Evolutionary conservation across 1,284 basidiomycete genomes (phyloP).

Genomic region (Cryptococcus sp.): DNA sequence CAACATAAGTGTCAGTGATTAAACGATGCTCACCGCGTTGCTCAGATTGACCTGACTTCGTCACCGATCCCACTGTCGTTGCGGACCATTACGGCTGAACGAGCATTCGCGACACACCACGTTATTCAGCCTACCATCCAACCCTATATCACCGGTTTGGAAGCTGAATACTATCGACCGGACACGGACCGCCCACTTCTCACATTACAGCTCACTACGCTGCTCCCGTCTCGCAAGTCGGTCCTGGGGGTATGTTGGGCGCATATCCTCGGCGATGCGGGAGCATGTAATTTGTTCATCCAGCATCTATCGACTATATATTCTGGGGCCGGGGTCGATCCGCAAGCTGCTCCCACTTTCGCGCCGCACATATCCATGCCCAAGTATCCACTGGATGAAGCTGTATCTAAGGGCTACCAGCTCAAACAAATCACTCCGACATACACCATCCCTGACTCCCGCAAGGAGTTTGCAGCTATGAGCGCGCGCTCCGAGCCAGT

Average conservation of each 20-base stretch:
- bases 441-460: neutral
- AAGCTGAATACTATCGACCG: neutral
- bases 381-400: neutral
- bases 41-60: constrained; percentile 25
- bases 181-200: neutral
- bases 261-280: constrained; percentile 30
- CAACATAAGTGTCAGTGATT: neutral
- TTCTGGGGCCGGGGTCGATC: neutral
- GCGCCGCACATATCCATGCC: neutral
- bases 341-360: neutral
- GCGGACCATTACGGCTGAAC: constrained; percentile 14
- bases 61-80: constrained; percentile 27
- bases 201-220: neutral
- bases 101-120: constrained; percentile 1
- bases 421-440: neutral
- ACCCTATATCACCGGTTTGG: neutral
- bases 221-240: constrained; percentile 2
- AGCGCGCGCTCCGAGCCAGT: neutral
- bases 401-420: neutral
- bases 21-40: neutral
- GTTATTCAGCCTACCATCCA: constrained; percentile 3
- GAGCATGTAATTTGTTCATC: constrained; percentile 24
- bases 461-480: neutral
- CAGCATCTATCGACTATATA: constrained; percentile 25
- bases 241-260: constrained; percentile 28